phyloP scores from a whole-genome alignment of 1,284 basidiomycete species.

The Afroboletus lepidellus region DNA sequence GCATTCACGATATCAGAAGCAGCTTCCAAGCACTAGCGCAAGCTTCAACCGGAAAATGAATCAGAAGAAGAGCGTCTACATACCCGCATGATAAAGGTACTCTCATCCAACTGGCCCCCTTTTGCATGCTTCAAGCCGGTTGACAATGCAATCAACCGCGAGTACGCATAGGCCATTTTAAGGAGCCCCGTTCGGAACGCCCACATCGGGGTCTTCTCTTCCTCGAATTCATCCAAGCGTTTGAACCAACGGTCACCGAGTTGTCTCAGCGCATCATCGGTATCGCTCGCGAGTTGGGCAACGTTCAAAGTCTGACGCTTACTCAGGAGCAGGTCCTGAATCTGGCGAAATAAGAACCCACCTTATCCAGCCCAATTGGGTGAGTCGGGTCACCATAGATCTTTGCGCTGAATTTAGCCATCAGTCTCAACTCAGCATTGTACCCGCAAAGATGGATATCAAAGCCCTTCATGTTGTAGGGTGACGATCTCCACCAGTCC shows the following conservation, averaged over 20 bases:
- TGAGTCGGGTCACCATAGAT: constrained; percentile 74
- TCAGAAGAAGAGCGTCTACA: constrained; percentile 27
- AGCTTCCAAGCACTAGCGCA: constrained; percentile 22
- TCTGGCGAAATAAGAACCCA: constrained; percentile 21
- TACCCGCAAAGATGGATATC: constrained; percentile 77
- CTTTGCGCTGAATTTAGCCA: constrained; percentile 57
- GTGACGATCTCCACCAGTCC: constrained; percentile 71
- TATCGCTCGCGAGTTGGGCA: constrained; percentile 58
- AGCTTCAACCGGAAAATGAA: constrained; percentile 1
- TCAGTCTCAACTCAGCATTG: constrained; percentile 65
- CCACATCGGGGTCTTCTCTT: constrained; percentile 47
- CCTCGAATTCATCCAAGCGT: constrained; percentile 49
- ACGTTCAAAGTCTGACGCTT: constrained; percentile 52
- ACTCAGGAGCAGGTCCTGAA: constrained; percentile 8
- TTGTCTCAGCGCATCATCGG: constrained; percentile 60
- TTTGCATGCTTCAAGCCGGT: constrained; percentile 77
- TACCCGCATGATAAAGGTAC: constrained; percentile 66
- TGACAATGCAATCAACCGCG: constrained; percentile 65
- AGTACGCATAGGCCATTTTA: constrained; percentile 65
- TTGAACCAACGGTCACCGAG: constrained; percentile 57
- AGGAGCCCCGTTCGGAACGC: constrained; percentile 64
- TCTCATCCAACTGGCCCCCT: constrained; percentile 55
- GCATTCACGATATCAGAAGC: constrained; percentile 56
- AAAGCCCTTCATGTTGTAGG: constrained; percentile 65
- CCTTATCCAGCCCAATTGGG: constrained; percentile 72